Percentiles rank a stretch among this genome's conserved stretches.
Evolutionary conservation across 768 basidiomycete genomes (phyloP).

Genomic region (Lyophyllum semitale): DNA sequence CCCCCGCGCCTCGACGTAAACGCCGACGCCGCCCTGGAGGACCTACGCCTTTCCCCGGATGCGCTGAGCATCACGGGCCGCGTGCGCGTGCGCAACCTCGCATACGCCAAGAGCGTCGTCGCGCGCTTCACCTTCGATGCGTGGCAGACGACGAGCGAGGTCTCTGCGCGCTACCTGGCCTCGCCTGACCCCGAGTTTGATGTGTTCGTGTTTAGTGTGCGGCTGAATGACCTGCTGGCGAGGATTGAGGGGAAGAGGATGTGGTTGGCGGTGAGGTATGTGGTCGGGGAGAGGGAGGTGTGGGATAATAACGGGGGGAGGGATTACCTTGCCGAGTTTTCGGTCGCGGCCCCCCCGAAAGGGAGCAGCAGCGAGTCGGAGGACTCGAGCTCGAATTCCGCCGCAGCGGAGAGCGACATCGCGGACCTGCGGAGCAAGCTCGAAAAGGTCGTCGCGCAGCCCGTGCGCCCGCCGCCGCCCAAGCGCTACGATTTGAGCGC

Average conservation of each 20-base stretch:
- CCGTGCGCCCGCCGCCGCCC: conserved; percentile 12
- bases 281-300: conserved; percentile 70
- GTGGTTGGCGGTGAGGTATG: conserved; percentile 74
- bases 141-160: conserved; percentile 97
- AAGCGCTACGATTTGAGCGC: conserved; percentile 60
- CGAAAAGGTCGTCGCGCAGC: conserved; percentile 51
- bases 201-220: conserved; percentile 75
- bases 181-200: conserved; percentile 58
- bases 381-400: conserved; percentile 27
- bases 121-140: conserved; percentile 91
- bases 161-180: conserved; percentile 69
- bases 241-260: conserved; percentile 84
- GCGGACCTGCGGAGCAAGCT: conserved; percentile 66
- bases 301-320: conserved; percentile 90
- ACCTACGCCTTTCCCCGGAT: conserved; percentile 52
- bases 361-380: conserved; percentile 16
- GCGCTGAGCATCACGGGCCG: conserved; percentile 64
- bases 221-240: conserved; percentile 75
- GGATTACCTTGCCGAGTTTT: conserved; percentile 81
- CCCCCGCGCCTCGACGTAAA: conserved; percentile 41
- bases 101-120: conserved; percentile 85
- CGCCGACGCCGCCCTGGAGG: conserved; percentile 57
- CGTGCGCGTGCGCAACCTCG: conserved; percentile 80
- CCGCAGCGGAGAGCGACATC: conserved; percentile 43
- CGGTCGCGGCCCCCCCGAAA: conserved; percentile 19